Base-by-base conservation (phyloP, 163 green algal species). In the Chlamydomonas reinhardtii region DNA sequence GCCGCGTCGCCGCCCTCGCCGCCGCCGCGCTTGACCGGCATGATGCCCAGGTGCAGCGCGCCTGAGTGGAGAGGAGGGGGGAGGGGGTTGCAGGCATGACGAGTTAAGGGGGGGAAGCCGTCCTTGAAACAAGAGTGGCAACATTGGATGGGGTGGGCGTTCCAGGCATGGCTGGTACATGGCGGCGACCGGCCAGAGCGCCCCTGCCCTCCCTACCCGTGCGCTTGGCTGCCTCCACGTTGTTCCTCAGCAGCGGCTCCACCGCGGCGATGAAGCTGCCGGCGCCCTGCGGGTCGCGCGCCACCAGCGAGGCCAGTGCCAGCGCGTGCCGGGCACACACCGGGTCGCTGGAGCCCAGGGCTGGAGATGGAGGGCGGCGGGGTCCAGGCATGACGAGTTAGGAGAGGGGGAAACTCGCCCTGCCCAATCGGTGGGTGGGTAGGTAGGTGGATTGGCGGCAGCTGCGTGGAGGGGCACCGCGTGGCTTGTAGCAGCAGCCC, bases 311-410 rank as follows among this genome's bases (percentile, higher is more conserved):
- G 31, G 91, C 94, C 72, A 97, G 81, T 0, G 94, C 95, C 69
- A 98, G 82, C 22, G 95, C 94, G 85, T 98, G 95, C 19, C 95
- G 85, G 22, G 94, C 94, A 34, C 93, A 94, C 59, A 94, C 72
- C 0, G 93, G 76, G 76, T 98, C 95, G 43, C 83, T 80, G 64
- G 89, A 95, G 56, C 91, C 81, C 35, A 94, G 79, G 35, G 84
- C 88, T 74, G 74, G 5, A 8, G 39, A n/a, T n/a, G 2, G 20
- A 64, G 17, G 43, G 43, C 11, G 43, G n/a, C n/a, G n/a, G n/a
- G n/a, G n/a, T n/a, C n/a, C n/a, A n/a, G n/a, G n/a, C n/a, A n/a
- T n/a, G n/a, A n/a, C n/a, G n/a, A n/a, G n/a, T n/a, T n/a, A n/a
- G n/a, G n/a, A n/a, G n/a, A n/a, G n/a, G n/a, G n/a, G n/a, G n/a